Evolutionary conservation across 371 early-diverging fungal species (phyloP).

Genomic region (Apophysomyces ossiformis): DNA sequence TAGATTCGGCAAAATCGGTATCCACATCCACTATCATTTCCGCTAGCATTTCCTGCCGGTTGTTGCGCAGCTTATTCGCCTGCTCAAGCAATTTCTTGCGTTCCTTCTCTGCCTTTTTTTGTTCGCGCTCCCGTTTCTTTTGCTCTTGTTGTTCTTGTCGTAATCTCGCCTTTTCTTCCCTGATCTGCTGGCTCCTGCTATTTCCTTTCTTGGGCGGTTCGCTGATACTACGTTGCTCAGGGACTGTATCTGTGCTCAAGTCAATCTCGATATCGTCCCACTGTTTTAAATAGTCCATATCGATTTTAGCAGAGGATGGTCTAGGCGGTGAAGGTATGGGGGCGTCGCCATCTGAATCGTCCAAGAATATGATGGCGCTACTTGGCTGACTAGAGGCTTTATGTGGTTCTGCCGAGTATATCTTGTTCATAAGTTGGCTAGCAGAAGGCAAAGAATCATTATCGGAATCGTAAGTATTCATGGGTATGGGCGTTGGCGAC

Average conservation of each 20-base stretch:
- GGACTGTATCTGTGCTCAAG: neutral
- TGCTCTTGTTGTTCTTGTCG: conserved; percentile 24
- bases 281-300: conserved; percentile 4
- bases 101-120: conserved; percentile 50
- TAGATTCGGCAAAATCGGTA: conserved; percentile 24
- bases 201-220: conserved; percentile 20
- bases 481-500: neutral
- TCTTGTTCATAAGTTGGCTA: conserved; percentile 17
- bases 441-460: conserved; percentile 23
- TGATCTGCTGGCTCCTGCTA: conserved; percentile 22
- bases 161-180: conserved; percentile 18
- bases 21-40: conserved; percentile 65
- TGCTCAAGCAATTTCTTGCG: conserved; percentile 36
- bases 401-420: neutral
- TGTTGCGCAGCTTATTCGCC: conserved; percentile 40
- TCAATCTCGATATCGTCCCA: conserved; percentile 1
- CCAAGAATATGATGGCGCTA: neutral
- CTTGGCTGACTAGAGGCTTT: neutral
- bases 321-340: neutral
- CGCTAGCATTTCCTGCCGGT: conserved; percentile 44
- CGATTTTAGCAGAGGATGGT: neutral
- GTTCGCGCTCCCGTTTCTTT: conserved; percentile 25
- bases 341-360: neutral
- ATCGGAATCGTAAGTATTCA: conserved; percentile 9
- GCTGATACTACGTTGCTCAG: neutral